These are phyloP conservation scores for Stagonosporopsis rhizophila DNA, from an alignment of 2,329 filamentous ascomycete genomes.

Conservation along the genomic window DNA sequence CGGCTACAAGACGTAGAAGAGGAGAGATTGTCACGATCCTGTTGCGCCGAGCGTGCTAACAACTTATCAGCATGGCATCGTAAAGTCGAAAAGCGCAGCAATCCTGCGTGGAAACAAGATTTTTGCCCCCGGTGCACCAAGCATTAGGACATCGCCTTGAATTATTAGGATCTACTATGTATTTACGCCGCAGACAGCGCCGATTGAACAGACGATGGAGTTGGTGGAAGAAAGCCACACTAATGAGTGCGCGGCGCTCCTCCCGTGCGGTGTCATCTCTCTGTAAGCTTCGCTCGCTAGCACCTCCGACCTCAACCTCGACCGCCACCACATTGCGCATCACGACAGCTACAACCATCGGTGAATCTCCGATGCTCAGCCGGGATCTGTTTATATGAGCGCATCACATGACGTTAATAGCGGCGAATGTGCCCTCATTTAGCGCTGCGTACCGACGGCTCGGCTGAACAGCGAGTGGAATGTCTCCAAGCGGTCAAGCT, in stretches of 20 bases:
- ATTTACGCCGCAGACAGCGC: neutral
- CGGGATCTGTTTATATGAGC: slow-evolving; percentile 1
- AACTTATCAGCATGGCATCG: neutral
- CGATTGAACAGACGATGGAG: neutral
- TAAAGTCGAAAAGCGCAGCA: neutral
- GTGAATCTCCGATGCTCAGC: slow-evolving; percentile 14
- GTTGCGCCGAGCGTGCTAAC: no score
- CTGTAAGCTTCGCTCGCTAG: slow-evolving; percentile 9
- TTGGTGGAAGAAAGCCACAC: slow-evolving; percentile 13
- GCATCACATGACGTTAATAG: slow-evolving; percentile 15
- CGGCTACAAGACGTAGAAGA: neutral
- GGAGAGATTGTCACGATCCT: neutral
- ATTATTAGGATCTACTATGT: neutral
- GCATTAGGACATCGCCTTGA: neutral
- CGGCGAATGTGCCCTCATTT: slow-evolving; percentile 7
- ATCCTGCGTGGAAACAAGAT: neutral
- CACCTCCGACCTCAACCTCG: slow-evolving; percentile 7
- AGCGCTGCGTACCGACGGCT: slow-evolving; percentile 6
- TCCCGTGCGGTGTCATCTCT: slow-evolving; percentile 7
- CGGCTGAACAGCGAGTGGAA: slow-evolving; percentile 19
- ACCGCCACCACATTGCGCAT: neutral
- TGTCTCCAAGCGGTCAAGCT: slow-evolving; percentile 5
- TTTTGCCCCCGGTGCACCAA: neutral
- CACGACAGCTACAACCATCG: slow-evolving; percentile 2
- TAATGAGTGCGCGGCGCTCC: slow-evolving; percentile 7